A percentile compares a stretch with the other conserved stretches of the same genome.
Conservation (phyloP, 2,329 filamentous ascomycete species). For the Pseudogymnoascus sp. region DNA sequence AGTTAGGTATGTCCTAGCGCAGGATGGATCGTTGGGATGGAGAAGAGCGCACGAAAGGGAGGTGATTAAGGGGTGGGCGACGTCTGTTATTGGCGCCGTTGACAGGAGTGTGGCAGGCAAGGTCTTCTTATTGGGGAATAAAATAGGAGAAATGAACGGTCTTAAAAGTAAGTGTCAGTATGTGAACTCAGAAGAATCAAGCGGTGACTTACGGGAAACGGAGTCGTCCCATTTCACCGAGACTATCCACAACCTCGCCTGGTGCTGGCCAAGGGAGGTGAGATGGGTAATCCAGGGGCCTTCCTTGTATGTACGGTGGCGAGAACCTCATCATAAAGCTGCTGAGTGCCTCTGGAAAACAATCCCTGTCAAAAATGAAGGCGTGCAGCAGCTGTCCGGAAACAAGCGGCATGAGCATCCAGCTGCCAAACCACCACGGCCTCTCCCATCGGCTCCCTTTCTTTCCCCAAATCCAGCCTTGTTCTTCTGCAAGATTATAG, state of each 20-base stretch:
- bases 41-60: conserved; percentile 83
- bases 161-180: conserved; percentile 35
- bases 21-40: conserved; percentile 82
- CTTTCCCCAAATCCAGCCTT: conserved; percentile 59
- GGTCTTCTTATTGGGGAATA: conserved; percentile 67
- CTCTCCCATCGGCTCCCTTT: conserved; percentile 49
- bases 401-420: conserved; percentile 70
- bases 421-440: conserved; percentile 80
- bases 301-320: conserved; percentile 67
- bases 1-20: conserved; percentile 76
- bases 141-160: conserved; percentile 73
- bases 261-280: conserved; percentile 66
- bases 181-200: not conserved
- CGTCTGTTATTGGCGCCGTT: conserved; percentile 71
- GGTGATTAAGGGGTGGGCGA: conserved; percentile 79
- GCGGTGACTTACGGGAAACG: conserved; percentile 66
- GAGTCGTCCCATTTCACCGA: conserved; percentile 73
- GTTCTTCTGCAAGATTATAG: conserved; percentile 76
- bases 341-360: conserved; percentile 52
- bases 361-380: conserved; percentile 69
- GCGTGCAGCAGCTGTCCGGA: conserved; percentile 72
- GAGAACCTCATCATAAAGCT: conserved; percentile 65
- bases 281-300: conserved; percentile 61
- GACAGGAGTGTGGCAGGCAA: conserved; percentile 59
- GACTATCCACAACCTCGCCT: conserved; percentile 69